phyloP scores from a whole-genome alignment of 768 basidiomycete genomes.

The Leccinum ochraceum region DNA sequence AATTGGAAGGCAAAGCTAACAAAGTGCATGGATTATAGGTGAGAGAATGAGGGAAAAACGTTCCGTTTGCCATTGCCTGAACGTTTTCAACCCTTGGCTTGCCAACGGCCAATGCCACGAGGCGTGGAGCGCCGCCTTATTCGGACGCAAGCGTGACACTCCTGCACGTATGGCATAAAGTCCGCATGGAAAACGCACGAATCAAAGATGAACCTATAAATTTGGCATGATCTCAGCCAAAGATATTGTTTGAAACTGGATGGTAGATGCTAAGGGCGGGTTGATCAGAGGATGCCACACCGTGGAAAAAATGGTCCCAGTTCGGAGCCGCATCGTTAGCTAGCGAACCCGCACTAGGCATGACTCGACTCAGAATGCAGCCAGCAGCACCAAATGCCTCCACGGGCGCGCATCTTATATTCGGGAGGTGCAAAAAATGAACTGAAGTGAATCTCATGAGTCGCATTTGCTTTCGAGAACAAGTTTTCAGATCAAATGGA shows the following conservation, averaged over 20 bases:
- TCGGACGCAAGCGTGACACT: not conserved
- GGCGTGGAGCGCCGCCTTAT: too few relatives aligned
- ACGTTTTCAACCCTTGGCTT: too few relatives aligned
- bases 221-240: conserved; percentile 6
- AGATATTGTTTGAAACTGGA: not conserved
- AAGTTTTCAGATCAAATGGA: not conserved
- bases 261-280: conserved; percentile 11
- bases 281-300: not conserved
- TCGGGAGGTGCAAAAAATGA: not conserved
- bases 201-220: not conserved
- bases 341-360: too few relatives aligned
- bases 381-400: not conserved
- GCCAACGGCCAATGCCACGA: too few relatives aligned
- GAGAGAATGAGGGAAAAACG: too few relatives aligned
- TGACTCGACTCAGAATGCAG: too few relatives aligned
- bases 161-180: not conserved
- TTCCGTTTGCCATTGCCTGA: too few relatives aligned
- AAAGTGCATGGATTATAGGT: too few relatives aligned
- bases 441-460: not conserved
- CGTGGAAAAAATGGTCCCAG: not conserved
- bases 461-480: not conserved
- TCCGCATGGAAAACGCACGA: not conserved
- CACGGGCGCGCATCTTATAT: not conserved
- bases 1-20: too few relatives aligned
- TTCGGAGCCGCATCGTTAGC: not conserved